A percentile compares a stretch with the other conserved stretches of the same genome.
Conservation (phyloP, 345 rosid genomes). For the Rubroshorea leprosula region DNA sequence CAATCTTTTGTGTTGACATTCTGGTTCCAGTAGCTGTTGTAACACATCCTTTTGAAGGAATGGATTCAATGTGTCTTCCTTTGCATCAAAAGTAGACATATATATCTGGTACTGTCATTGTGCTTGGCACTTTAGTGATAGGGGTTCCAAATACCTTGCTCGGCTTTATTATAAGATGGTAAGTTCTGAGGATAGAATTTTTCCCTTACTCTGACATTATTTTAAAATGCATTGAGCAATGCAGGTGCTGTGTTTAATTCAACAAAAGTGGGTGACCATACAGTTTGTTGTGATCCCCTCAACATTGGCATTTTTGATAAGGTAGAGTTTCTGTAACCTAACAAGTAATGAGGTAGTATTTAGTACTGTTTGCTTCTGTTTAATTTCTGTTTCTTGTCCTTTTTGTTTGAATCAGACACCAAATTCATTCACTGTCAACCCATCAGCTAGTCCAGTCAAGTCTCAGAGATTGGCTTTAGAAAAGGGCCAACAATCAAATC, state of each 20-base stretch:
- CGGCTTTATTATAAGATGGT: no score
- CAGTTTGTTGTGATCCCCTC: constrained; percentile 18
- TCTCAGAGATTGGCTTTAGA: constrained; percentile 25
- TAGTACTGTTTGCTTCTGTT: not conserved
- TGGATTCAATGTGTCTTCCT: not conserved
- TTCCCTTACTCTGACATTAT: not conserved
- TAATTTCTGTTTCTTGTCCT: not conserved
- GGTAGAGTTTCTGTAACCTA: constrained; percentile 18
- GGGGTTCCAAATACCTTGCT: no score
- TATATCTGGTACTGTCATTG: no score
- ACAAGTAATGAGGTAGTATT: not conserved
- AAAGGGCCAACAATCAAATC: constrained; percentile 34
- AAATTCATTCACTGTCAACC: constrained; percentile 22
- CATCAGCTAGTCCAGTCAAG: constrained; percentile 22
- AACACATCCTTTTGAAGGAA: not conserved
- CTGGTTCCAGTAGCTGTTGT: not conserved
- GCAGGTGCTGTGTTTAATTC: constrained; percentile 28
- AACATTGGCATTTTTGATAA: constrained; percentile 22
- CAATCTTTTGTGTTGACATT: not conserved
- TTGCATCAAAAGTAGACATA: no score
- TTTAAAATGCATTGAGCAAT: no score
- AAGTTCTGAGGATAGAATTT: not conserved
- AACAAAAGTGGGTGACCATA: constrained; percentile 23
- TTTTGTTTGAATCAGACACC: constrained; percentile 17
- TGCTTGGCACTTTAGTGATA: no score